These are phyloP conservation scores for Aristolochia contorta DNA, from an alignment of 164 flowering plant genomes.

Conservation along the genomic window DNA sequence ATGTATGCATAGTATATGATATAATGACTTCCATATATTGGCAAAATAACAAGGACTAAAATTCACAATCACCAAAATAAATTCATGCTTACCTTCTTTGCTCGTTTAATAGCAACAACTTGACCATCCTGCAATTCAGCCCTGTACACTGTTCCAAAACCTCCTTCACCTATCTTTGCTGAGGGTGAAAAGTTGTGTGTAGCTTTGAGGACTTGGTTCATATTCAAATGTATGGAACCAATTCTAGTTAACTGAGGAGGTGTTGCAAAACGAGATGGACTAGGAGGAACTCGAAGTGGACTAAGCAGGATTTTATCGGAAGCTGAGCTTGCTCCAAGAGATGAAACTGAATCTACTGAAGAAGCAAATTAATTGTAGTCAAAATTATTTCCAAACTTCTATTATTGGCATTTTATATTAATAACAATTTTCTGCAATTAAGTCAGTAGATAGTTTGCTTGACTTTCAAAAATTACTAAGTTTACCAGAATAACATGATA, in stretches of 20 bases:
- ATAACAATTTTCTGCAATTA: background rate
- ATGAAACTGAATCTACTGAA: conserved; percentile 57
- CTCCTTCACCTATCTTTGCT: conserved; percentile 74
- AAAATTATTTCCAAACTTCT: background rate
- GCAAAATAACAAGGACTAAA: no score
- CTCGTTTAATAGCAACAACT: conserved; percentile 83
- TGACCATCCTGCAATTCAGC: conserved; percentile 72
- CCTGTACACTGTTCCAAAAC: conserved; percentile 82
- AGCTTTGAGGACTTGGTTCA: conserved; percentile 62
- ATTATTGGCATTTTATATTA: background rate
- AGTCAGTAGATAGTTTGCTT: no score
- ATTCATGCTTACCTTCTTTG: conserved; percentile 53
- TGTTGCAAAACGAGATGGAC: conserved; percentile 62
- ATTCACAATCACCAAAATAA: no score
- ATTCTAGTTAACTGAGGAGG: conserved; percentile 57
- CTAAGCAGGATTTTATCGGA: conserved; percentile 34
- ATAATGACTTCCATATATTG: no score
- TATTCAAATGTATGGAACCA: conserved; percentile 64
- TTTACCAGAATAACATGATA: no score
- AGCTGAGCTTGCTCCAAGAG: conserved; percentile 33
- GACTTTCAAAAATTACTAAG: no score
- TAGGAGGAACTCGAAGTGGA: conserved; percentile 65
- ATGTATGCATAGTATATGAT: no score
- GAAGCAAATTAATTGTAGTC: background rate
- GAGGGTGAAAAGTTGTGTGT: conserved; percentile 70